Percentiles rank a stretch among this genome's conserved stretches.
Conservation (phyloP, 768 basidiomycete species). For the Serendipita indica region DNA sequence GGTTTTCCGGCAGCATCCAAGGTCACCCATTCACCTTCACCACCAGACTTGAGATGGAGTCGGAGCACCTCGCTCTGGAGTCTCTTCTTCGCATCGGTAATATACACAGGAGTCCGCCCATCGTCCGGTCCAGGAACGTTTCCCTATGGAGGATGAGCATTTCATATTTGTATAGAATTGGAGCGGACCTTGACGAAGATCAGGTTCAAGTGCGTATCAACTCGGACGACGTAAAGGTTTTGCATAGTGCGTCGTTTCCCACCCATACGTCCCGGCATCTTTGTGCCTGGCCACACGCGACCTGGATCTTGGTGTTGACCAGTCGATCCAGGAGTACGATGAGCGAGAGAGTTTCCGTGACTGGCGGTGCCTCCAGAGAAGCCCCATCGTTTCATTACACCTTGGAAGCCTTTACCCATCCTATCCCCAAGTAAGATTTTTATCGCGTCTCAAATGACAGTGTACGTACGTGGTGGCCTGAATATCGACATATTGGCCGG, state of each 20-base stretch:
- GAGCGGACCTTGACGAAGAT: slow-evolving; percentile 45
- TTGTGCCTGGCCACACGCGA: slow-evolving; percentile 90
- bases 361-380: slow-evolving; percentile 84
- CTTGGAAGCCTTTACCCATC: slow-evolving; percentile 94
- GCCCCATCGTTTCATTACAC: slow-evolving; percentile 91
- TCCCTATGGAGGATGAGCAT: slow-evolving; percentile 33
- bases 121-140: slow-evolving; percentile 82
- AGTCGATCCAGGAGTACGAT: slow-evolving; percentile 84
- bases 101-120: slow-evolving; percentile 48
- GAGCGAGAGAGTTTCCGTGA: slow-evolving; percentile 91
- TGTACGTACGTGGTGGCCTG: slow-evolving; percentile 70
- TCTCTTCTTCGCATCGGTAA: slow-evolving; percentile 85
- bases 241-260: slow-evolving; percentile 67
- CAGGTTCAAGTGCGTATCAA: slow-evolving; percentile 75
- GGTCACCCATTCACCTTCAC: slow-evolving; percentile 36
- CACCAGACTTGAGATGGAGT: slow-evolving; percentile 49
- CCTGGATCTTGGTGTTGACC: slow-evolving; percentile 98
- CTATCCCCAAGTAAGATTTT: slow-evolving; percentile 28
- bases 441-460: not conserved
- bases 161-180: not conserved
- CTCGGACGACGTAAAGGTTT: slow-evolving; percentile 76
- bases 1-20: slow-evolving; percentile 2
- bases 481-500: slow-evolving; percentile 90
- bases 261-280: slow-evolving; percentile 94
- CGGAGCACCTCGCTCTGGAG: slow-evolving; percentile 44